Evolutionary conservation across 2,329 filamentous ascomycete genomes (phyloP).

Genomic region (Fusarium tricinctum): DNA sequence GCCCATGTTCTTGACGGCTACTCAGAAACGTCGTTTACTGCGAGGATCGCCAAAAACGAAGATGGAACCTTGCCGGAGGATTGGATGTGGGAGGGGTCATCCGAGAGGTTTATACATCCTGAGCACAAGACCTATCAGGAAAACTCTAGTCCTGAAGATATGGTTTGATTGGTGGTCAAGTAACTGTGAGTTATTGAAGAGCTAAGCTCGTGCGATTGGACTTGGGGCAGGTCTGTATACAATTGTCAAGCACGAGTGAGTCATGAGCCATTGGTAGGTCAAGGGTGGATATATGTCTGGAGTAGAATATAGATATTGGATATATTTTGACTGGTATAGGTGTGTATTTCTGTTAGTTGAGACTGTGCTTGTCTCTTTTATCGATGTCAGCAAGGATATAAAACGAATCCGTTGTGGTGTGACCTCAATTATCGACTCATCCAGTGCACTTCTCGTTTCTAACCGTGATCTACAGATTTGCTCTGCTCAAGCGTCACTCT

Average conservation of each 20-base stretch:
- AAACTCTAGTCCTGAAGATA: slow-evolving; percentile 16
- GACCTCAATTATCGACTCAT: no score
- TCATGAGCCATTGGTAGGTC: background rate
- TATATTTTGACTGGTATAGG: background rate
- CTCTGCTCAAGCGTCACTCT: no score
- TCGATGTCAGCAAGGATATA: background rate
- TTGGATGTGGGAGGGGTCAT: slow-evolving; percentile 19
- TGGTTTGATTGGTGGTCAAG: slow-evolving; percentile 13
- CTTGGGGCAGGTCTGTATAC: background rate
- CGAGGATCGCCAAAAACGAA: slow-evolving; percentile 1
- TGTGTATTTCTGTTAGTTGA: background rate
- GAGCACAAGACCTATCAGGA: slow-evolving; percentile 8
- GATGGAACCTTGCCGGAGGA: background rate
- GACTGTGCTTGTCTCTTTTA: no score
- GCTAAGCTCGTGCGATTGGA: no score
- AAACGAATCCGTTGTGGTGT: no score
- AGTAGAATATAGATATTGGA: background rate
- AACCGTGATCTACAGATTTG: no score
- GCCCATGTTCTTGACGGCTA: background rate
- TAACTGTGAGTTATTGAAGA: background rate
- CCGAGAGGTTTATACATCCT: slow-evolving; percentile 14
- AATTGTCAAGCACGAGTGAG: slow-evolving; percentile 1
- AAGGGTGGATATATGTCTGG: background rate
- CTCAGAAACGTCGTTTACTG: background rate
- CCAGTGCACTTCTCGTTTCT: background rate